Conservation (phyloP, 495 filamentous ascomycete genomes). For the Rostrohypoxylon terebratum region DNA sequence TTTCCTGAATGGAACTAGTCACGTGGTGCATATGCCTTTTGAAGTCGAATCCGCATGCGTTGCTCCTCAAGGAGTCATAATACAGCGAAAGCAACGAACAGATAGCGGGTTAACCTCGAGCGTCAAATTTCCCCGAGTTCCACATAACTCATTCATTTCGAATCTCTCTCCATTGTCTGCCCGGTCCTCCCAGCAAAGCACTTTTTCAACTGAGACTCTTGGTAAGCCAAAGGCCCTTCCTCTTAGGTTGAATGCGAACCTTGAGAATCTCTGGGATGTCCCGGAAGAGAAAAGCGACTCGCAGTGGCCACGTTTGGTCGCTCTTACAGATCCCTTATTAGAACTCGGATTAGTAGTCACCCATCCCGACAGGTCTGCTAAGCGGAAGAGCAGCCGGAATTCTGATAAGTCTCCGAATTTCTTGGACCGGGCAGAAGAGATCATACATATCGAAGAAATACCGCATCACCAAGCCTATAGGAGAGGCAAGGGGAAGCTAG, state of each 20-base stretch:
- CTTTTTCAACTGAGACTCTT: constrained; percentile 64
- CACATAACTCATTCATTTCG: constrained; percentile 85
- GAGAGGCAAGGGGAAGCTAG: constrained; percentile 60
- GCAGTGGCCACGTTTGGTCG: constrained; percentile 82
- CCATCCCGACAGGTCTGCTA: constrained; percentile 47
- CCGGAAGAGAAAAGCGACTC: constrained; percentile 61
- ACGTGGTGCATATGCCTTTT: constrained; percentile 93
- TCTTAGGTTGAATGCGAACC: constrained; percentile 56
- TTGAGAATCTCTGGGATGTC: constrained; percentile 63
- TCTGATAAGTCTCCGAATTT: constrained; percentile 47
- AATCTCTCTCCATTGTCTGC: constrained; percentile 63
- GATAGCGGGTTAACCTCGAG: constrained; percentile 56
- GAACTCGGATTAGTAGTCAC: constrained; percentile 88
- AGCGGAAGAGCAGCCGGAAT: constrained; percentile 37
- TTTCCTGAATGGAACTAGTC: constrained; percentile 87
- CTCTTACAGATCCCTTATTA: constrained; percentile 85
- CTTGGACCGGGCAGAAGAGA: constrained; percentile 77
- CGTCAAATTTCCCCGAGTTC: constrained; percentile 66
- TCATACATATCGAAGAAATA: constrained; percentile 74
- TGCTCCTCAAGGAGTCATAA: constrained; percentile 80
- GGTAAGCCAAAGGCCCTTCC: constrained; percentile 63
- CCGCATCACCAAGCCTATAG: constrained; percentile 21
- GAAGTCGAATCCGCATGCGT: constrained; percentile 90
- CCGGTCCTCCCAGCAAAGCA: constrained; percentile 59
- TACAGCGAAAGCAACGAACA: constrained; percentile 75